phyloP scores from a whole-genome alignment of 2,329 filamentous ascomycete genomes.

The Cryphonectria carpinicola region DNA sequence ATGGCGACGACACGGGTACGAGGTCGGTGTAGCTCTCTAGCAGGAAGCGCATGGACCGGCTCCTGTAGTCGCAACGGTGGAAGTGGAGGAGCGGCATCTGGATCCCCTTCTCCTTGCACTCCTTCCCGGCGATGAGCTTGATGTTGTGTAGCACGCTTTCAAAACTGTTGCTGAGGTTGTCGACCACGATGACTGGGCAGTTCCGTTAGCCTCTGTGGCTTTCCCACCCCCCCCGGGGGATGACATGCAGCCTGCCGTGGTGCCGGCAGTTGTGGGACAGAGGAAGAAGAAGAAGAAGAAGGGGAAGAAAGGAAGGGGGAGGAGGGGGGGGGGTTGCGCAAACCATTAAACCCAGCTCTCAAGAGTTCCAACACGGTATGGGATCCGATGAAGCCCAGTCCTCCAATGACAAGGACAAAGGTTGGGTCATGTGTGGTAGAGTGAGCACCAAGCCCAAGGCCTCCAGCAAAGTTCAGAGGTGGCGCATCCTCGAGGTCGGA shows the following conservation, averaged over 20 bases:
- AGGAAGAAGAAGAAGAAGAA: too few species aligned
- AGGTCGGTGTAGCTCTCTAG: conserved; percentile 41
- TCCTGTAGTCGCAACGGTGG: conserved; percentile 45
- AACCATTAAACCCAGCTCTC: conserved; percentile 54
- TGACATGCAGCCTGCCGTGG: background rate
- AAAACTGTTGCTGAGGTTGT: conserved; percentile 50
- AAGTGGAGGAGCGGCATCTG: conserved; percentile 40
- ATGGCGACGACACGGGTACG: conserved; percentile 20
- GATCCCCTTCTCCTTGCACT: conserved; percentile 34
- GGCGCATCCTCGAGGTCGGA: conserved; percentile 29
- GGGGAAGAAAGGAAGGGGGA: background rate
- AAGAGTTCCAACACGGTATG: conserved; percentile 59
- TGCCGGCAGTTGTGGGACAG: background rate
- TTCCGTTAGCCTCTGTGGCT: conserved; percentile 8
- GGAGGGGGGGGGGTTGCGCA: background rate
- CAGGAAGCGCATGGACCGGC: conserved; percentile 42
- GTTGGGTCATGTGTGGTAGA: conserved; percentile 25
- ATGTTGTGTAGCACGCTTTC: conserved; percentile 37
- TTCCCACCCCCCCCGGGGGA: background rate
- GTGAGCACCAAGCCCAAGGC: conserved; percentile 21
- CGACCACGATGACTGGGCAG: conserved; percentile 46
- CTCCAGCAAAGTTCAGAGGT: conserved; percentile 18
- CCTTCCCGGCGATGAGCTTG: conserved; percentile 35
- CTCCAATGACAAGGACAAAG: conserved; percentile 55
- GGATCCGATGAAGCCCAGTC: conserved; percentile 59